phyloP scores from a whole-genome alignment of 2,329 filamentous ascomycete species.

The Chaetomiaceae sp. region DNA sequence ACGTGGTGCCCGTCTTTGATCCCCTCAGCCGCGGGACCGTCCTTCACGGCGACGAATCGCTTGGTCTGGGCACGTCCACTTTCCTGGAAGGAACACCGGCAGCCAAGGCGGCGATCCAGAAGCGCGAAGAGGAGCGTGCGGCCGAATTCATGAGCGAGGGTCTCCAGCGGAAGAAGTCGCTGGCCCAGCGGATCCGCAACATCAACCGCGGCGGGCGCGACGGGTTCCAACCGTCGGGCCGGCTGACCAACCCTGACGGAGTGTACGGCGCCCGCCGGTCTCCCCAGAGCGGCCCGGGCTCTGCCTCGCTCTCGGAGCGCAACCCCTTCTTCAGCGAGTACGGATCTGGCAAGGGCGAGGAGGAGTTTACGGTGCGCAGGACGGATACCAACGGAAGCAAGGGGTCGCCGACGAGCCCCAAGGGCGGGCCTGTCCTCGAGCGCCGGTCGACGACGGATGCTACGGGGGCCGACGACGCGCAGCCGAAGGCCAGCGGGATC shows the following conservation, averaged over 20 bases:
- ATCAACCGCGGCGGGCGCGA: slow-evolving; percentile 69
- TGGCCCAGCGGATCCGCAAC: slow-evolving; percentile 85
- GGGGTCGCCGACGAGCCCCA: slow-evolving; percentile 55
- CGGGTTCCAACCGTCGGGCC: slow-evolving; percentile 53
- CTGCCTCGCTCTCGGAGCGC: slow-evolving; percentile 41
- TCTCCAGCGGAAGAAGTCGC: slow-evolving; percentile 85
- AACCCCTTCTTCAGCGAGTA: slow-evolving; percentile 88
- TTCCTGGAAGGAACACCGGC: slow-evolving; percentile 94
- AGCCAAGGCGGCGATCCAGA: slow-evolving; percentile 71
- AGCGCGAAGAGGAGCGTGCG: slow-evolving; percentile 65
- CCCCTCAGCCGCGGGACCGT: slow-evolving; percentile 62
- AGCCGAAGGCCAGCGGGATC: slow-evolving; percentile 50
- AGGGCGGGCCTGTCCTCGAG: slow-evolving; percentile 51
- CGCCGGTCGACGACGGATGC: slow-evolving; percentile 61
- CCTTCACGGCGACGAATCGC: slow-evolving; percentile 77
- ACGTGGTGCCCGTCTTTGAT: slow-evolving; percentile 58
- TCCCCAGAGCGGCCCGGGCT: slow-evolving; percentile 32
- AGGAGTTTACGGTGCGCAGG: slow-evolving; percentile 43
- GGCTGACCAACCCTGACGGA: slow-evolving; percentile 54
- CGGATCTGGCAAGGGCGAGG: slow-evolving; percentile 54
- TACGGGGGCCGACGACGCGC: slow-evolving; percentile 33
- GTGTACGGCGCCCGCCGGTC: slow-evolving; percentile 40
- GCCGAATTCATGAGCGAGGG: slow-evolving; percentile 53
- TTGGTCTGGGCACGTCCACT: slow-evolving; percentile 87
- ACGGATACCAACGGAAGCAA: slow-evolving; percentile 36